These are phyloP conservation scores for Calocybe cyanea DNA, from an alignment of 768 basidiomycete genomes.

Conservation along the genomic window DNA sequence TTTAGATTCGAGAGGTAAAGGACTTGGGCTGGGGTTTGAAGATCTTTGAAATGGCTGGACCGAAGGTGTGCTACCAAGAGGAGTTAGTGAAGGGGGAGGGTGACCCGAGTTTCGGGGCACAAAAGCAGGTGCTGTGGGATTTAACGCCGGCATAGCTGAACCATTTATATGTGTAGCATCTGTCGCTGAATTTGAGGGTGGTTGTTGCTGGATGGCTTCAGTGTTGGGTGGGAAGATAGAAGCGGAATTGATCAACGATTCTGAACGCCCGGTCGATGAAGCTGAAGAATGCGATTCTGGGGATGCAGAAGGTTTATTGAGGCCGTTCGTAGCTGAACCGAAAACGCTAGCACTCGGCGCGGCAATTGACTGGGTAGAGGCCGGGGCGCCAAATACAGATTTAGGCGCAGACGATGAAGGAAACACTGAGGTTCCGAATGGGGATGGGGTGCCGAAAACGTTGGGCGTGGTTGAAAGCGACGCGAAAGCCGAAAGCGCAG, in stretches of 20 bases:
- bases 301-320: background rate
- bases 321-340: background rate
- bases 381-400: conserved; percentile 14
- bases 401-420: conserved; percentile 13
- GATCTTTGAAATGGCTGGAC: conserved; percentile 8
- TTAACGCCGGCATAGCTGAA: conserved; percentile 3
- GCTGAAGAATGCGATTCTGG: background rate
- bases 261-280: background rate
- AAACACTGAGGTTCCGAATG: conserved; percentile 29
- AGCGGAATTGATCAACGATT: background rate
- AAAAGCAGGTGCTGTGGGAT: conserved; percentile 23
- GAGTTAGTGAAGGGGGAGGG: conserved; percentile 4
- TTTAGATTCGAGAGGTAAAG: conserved; percentile 3
- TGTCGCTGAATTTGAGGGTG: too few relatives aligned
- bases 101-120: conserved; percentile 10
- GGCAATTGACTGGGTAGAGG: conserved; percentile 4
- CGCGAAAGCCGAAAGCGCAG: conserved; percentile 34
- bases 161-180: background rate
- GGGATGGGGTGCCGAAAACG: conserved; percentile 30
- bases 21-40: conserved; percentile 16
- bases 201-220: too few relatives aligned
- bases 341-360: conserved; percentile 1
- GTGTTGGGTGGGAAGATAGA: background rate
- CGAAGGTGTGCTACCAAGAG: background rate
- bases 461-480: conserved; percentile 34